Evolutionary conservation across 352 stramenopile species (phyloP), one percentile per base, ranked within the genome.

Genomic region (Globisporangium middletonii): DNA sequence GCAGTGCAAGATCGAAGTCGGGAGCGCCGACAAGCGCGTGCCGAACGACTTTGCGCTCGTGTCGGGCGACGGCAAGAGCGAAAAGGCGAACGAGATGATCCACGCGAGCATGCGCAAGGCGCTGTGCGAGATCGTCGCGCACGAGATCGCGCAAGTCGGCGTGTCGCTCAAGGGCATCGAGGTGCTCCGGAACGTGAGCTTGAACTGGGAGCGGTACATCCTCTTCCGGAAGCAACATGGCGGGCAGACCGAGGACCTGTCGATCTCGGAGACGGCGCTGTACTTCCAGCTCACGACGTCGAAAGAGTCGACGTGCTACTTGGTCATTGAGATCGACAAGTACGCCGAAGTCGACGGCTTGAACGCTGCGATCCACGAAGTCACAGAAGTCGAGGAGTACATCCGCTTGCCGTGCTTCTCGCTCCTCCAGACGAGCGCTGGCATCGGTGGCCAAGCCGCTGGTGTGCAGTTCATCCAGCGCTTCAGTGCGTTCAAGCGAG

Each of bases 151-250:
- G 0, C 76, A 88, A 59, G 80, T 94, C 53, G 84, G 81, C 9
- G 73, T 77, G 42, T 83, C 79, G 4, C 76, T 92, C 19, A 87
- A 90, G 67, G 77, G 80, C 7, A 90, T 94, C 51, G 81, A 92
- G 63, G 79, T 94, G 15, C 69, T 90, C 38, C 79, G 80, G 27
- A 86, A 80, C 60, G 71, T 94, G 16, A 88, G 75, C 52, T 65
- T 94, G 45, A 94, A 89, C 57, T 94, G 84, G 84, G 84, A 94
- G 44, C 76, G 82, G 2, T 94, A 94, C 63, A 82, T 94, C 49
- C 67, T 83, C 64, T 94, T 94, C 41, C 78, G 84, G 26, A 80
- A 92, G 55, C 81, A 94, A 23, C 83, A 92, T 42, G 79, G 84
- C 9, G 83, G 75, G 12, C 80, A 88, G 53, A 79, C 75, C 19